Evolutionary conservation across 2,329 filamentous ascomycete species (phyloP), one percentile per base, ranked within the genome.

Genomic region (Phialophora chinensis): DNA sequence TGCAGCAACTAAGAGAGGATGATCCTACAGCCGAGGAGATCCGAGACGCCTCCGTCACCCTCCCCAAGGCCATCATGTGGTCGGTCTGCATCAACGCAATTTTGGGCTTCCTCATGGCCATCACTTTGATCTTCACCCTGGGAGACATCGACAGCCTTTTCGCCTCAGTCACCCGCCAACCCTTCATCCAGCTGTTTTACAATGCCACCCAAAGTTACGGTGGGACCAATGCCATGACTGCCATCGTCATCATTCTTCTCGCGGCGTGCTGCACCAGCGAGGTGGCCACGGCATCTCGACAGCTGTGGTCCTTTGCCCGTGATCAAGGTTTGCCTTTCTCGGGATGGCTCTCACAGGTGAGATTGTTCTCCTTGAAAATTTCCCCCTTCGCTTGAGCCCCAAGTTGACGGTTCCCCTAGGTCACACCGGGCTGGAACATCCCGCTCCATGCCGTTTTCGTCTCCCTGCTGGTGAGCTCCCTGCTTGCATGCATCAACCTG

Each of bases 261-360:
- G 81, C 82, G 0, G 78, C 76, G 7, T 78, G 80, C 42, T 83
- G 81, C 14, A 82, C 86, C 23, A 83, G 82, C 1, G 83, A 85
- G 66, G 81, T 88, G 0, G 85, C 84, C 1, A 84, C 87, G 0
- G 85, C 86, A 0, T 87, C 85, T 0, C 81, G 86, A 12, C 81
- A 86, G 63, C 81, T 85, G 11, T 87, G 83, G 83, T 83, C 85
- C 0, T 87, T 87, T 72, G 78, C 79, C 2, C 77, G 80, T 27
- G 80, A 81, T 63, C 70, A 73, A 35, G 80, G 80, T 3, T 61
- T 81, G 3, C 79, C 79, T 27, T 12, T 52, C 14, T 50, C 52
- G 7, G 14, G 6, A 20, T 63, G 59, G 63, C 35, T 68, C 17
- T 50, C 62, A 7, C 10, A 60, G 55, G 57, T 61, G 11, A n/a